Base-by-base conservation (phyloP, 805 yeast genomes). In the Kazachstania africana region DNA sequence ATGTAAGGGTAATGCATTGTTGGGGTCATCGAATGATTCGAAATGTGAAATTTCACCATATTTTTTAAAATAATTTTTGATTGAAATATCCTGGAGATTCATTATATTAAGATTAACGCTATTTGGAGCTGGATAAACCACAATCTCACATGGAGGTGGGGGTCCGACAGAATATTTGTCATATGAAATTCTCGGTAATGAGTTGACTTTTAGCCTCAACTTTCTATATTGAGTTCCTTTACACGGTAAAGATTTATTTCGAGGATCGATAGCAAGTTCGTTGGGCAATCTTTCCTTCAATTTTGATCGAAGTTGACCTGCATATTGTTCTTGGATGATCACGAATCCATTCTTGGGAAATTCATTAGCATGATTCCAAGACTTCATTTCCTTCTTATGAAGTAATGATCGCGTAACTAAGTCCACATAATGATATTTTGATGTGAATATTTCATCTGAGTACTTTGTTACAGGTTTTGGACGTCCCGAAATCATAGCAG, bases 1-100 rank as follows among this genome's bases (percentile, higher is more conserved):
- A 8, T 94, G 91, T 25, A 85, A 53, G 0, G 94, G 87, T 13
- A 76, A 78, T 3, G 85, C 94, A 27, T 81, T 75, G 15, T 64
- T 62, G 1, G 88, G 82, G 47, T 85, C 91, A 34, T 66, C 70
- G 8, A 77, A 61, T 36, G 73, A 62, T 36, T 70, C 69, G 29
- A 78, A 57, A 24, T 71, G 73, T 17, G 67, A 63, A 4, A 85
- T 63, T 19, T 66, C 67, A 3, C 95, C 95, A 54, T 62, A 78
- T 16, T 66, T 55, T 26, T 65, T 65, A 39, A 81, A 70, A 39
- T 69, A 74, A 38, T 77, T 72, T 28, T 60, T 62, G 3, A 55
- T 42, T 10, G 49, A 38, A 14, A 47, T 27, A 17, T 44, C 48
- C 24, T 45, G 50, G 6, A 44, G 36, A 4, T 34, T 29, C 4